A percentile compares a stretch with the other conserved stretches of the same genome.
These are phyloP conservation scores for Debaryomyces sp. DNA, from an alignment of 1,139 yeast genomes.

Conservation along the genomic window DNA sequence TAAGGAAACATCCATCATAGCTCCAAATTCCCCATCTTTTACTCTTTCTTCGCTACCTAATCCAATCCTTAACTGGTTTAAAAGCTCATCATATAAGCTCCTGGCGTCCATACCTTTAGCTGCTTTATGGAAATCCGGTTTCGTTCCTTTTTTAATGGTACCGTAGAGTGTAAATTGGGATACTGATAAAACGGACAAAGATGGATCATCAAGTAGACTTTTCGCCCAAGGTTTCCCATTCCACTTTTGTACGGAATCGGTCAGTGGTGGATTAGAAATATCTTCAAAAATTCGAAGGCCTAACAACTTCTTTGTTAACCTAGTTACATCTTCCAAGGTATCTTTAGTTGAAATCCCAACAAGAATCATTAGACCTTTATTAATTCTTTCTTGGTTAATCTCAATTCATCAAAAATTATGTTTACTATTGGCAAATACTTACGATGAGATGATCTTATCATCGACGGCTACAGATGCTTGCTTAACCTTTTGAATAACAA, in stretches of 20 bases:
- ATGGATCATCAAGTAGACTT: constrained; percentile 32
- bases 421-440: constrained; percentile 28
- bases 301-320: constrained; percentile 66
- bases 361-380: constrained; percentile 73
- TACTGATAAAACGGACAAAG: constrained; percentile 51
- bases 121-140: constrained; percentile 91
- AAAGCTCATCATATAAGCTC: constrained; percentile 64
- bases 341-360: constrained; percentile 86
- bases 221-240: constrained; percentile 64
- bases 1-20: constrained; percentile 91
- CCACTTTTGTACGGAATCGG: constrained; percentile 40
- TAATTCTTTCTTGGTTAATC: constrained; percentile 45
- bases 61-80: constrained; percentile 49
- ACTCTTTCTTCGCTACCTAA: constrained; percentile 65
- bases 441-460: constrained; percentile 65
- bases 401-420: neutral
- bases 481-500: constrained; percentile 86
- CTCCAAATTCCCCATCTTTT: constrained; percentile 90
- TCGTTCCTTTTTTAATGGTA: constrained; percentile 81
- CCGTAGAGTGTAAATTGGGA: constrained; percentile 92
- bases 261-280: constrained; percentile 27
- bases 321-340: constrained; percentile 68
- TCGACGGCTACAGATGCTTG: constrained; percentile 88
- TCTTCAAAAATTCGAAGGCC: constrained; percentile 76
- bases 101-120: constrained; percentile 79